phyloP scores from a whole-genome alignment of 179 eudicot species.

The Silene coronaria region DNA sequence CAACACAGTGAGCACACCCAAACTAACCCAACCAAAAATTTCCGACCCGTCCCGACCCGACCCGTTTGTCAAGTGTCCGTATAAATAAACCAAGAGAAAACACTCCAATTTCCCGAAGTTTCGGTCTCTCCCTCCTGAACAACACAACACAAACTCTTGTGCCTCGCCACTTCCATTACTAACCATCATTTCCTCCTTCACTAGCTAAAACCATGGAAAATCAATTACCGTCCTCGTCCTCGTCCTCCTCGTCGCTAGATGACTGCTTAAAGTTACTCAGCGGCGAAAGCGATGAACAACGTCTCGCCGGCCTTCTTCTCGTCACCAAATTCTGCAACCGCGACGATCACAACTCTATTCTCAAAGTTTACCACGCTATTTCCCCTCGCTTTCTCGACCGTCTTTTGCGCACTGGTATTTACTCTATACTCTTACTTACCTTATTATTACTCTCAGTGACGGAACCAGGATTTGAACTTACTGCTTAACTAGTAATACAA shows the following conservation, averaged over 20 bases:
- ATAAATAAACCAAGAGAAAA: too few relatives aligned
- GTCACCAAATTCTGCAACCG: slow-evolving; percentile 56
- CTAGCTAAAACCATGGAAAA: slow-evolving; percentile 3
- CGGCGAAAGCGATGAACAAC: slow-evolving; percentile 76
- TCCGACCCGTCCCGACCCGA: too few relatives aligned
- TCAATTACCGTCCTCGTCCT: background rate
- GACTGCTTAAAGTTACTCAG: slow-evolving; percentile 64
- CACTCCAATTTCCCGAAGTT: too few relatives aligned
- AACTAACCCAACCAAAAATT: too few relatives aligned
- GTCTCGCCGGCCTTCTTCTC: slow-evolving; percentile 79
- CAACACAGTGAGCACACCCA: too few relatives aligned
- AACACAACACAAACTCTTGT: too few relatives aligned
- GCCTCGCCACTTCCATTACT: too few relatives aligned
- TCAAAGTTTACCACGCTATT: slow-evolving; percentile 52
- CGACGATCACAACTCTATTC: slow-evolving; percentile 52
- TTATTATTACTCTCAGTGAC: background rate
- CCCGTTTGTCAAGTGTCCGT: too few relatives aligned
- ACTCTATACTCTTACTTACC: too few relatives aligned
- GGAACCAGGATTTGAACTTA: background rate
- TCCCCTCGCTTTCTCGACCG: slow-evolving; percentile 63
- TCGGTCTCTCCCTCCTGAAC: too few relatives aligned
- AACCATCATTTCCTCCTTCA: background rate
- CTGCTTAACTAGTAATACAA: too few relatives aligned
- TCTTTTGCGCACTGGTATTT: slow-evolving; percentile 65
- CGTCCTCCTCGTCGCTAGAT: slow-evolving; percentile 31